Evolutionary conservation across 2,329 filamentous ascomycete genomes (phyloP).

Genomic region (Alternaria consortialis): DNA sequence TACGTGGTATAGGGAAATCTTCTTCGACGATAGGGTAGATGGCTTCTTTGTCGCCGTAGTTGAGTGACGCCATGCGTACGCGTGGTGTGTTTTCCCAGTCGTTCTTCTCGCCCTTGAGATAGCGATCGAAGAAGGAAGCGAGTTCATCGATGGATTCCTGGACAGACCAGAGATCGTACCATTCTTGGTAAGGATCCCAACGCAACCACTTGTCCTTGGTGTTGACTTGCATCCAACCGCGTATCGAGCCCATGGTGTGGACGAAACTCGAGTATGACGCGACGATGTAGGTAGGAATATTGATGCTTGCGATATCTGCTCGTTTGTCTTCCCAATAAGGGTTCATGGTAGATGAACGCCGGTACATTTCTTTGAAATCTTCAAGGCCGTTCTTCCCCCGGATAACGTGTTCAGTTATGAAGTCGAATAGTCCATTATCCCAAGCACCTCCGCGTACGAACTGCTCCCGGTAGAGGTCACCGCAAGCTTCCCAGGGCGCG

Average conservation of each 20-base stretch:
- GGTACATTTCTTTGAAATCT: slow-evolving; percentile 22
- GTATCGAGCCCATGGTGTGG: slow-evolving; percentile 28
- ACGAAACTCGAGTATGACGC: slow-evolving; percentile 24
- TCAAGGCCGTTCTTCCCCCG: slow-evolving; percentile 27
- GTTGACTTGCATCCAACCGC: slow-evolving; percentile 17
- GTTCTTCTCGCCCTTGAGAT: slow-evolving; percentile 56
- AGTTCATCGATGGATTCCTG: slow-evolving; percentile 24
- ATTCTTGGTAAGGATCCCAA: slow-evolving; percentile 26
- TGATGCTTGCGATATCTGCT: slow-evolving; percentile 20
- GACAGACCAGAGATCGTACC: slow-evolving; percentile 26
- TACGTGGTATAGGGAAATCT: slow-evolving; percentile 27
- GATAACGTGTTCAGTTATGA: slow-evolving; percentile 28
- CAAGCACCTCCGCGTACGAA: slow-evolving; percentile 24
- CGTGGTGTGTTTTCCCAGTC: slow-evolving; percentile 59
- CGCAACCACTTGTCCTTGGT: slow-evolving; percentile 29
- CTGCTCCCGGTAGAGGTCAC: slow-evolving; percentile 29
- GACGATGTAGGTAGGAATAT: slow-evolving; percentile 25
- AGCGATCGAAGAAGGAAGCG: slow-evolving; percentile 57
- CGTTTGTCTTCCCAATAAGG: slow-evolving; percentile 26
- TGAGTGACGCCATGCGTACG: slow-evolving; percentile 55
- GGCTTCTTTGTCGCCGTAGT: slow-evolving; percentile 21
- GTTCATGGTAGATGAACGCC: slow-evolving; percentile 18
- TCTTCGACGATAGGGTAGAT: slow-evolving; percentile 24
- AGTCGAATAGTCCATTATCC: slow-evolving; percentile 10
- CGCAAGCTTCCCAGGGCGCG: slow-evolving; percentile 59